These are phyloP conservation scores for Erodium maritimum DNA, from an alignment of 345 rosid genomes.

Conservation along the genomic window DNA sequence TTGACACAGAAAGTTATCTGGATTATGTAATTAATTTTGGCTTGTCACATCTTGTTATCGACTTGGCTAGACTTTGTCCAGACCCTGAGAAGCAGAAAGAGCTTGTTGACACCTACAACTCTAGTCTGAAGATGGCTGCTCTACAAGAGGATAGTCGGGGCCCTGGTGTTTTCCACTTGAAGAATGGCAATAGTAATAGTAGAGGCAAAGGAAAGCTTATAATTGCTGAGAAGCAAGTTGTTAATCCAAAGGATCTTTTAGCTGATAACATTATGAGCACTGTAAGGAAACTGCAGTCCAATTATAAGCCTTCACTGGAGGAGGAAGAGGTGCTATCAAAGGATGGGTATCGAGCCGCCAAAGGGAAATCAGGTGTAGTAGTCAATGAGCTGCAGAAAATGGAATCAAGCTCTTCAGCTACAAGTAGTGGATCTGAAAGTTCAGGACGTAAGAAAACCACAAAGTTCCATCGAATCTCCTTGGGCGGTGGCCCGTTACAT, in stretches of 20 bases:
- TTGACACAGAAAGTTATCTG: slow-evolving; percentile 50
- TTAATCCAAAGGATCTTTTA: slow-evolving; percentile 31
- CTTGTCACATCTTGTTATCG: slow-evolving; percentile 60
- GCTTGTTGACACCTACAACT: slow-evolving; percentile 52
- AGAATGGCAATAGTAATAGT: slow-evolving; percentile 22
- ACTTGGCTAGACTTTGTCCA: slow-evolving; percentile 80
- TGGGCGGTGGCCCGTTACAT: slow-evolving; percentile 65
- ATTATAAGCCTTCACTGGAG: slow-evolving; percentile 31
- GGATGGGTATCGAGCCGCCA: slow-evolving; percentile 46
- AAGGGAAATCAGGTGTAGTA: slow-evolving; percentile 35
- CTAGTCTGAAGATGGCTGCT: slow-evolving; percentile 24
- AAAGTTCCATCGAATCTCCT: slow-evolving; percentile 54
- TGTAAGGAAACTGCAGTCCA: slow-evolving; percentile 46
- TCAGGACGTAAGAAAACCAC: slow-evolving; percentile 53
- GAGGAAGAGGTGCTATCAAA: slow-evolving; percentile 44
- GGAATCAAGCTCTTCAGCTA: slow-evolving; percentile 12
- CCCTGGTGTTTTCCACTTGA: slow-evolving; percentile 8
- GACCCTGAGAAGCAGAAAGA: slow-evolving; percentile 76
- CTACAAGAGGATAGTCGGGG: slow-evolving; percentile 21
- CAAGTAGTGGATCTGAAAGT: slow-evolving; percentile 20
- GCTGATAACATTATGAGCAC: slow-evolving; percentile 49
- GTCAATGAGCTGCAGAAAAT: slow-evolving; percentile 14
- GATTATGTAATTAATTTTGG: slow-evolving; percentile 55
- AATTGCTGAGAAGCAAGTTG: slow-evolving; percentile 16
- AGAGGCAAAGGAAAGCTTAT: slow-evolving; percentile 37